Conservation (phyloP, 176 grass and related monocot species). For the Elaeis guineensis region DNA sequence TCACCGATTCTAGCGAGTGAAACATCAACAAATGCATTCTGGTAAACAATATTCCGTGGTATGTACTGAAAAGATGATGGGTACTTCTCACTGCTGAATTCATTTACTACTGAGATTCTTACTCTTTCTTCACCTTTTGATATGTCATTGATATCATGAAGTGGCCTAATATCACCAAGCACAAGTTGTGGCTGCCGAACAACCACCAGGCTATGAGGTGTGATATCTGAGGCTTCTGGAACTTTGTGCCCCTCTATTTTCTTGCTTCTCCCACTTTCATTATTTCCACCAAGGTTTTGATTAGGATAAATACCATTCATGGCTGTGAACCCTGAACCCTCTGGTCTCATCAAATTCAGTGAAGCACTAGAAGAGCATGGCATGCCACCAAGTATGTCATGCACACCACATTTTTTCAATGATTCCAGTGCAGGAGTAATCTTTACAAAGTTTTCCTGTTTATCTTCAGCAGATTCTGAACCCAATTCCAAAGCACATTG, state of each 20-base stretch:
- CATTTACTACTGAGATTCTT: constrained; percentile 55
- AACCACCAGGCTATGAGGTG: constrained; percentile 25
- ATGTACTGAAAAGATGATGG: constrained; percentile 56
- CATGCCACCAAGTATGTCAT: background rate
- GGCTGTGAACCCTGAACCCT: background rate
- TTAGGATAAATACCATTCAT: constrained; percentile 22
- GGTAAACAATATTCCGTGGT: constrained; percentile 41
- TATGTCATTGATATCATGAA: constrained; percentile 62
- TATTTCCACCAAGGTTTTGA: constrained; percentile 13
- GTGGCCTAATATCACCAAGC: constrained; percentile 23
- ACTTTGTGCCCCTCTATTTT: constrained; percentile 1
- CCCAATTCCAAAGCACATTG: constrained; percentile 40
- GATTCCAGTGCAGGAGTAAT: constrained; percentile 22
- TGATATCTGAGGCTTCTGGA: constrained; percentile 1
- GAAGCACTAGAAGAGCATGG: constrained; percentile 1
- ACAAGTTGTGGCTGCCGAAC: constrained; percentile 31
- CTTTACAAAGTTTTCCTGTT: constrained; percentile 21
- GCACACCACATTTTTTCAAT: constrained; percentile 21
- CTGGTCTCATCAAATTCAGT: background rate
- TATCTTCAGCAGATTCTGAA: constrained; percentile 31
- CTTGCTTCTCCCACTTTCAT: constrained; percentile 18
- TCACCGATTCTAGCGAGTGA: constrained; percentile 62
- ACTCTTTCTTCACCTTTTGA: constrained; percentile 55
- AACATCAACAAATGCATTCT: constrained; percentile 51
- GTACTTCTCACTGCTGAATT: constrained; percentile 38